A percentile compares a stretch with the other conserved stretches of the same genome.
These are phyloP conservation scores for Globisporangium heterothallicum DNA, from an alignment of 352 stramenopile genomes.

Conservation along the genomic window DNA sequence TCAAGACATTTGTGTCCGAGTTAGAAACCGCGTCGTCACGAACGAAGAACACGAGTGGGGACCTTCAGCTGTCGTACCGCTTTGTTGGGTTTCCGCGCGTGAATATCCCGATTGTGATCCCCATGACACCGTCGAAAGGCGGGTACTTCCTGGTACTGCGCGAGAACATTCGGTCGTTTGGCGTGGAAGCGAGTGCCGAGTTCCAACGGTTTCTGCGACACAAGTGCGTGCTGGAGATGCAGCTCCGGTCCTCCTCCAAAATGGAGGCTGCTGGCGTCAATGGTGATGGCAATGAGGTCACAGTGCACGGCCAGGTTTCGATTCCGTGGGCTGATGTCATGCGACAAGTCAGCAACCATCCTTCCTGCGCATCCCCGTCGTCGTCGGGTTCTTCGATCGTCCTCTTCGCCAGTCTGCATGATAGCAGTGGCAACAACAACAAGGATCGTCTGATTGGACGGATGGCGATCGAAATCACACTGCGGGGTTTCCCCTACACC, in stretches of 20 bases:
- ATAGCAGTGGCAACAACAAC: neutral
- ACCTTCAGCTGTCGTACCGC: constrained; percentile 11
- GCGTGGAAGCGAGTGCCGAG: constrained; percentile 5
- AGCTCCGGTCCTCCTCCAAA: neutral
- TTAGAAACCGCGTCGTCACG: neutral
- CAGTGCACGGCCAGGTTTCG: neutral
- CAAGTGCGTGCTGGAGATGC: constrained; percentile 4
- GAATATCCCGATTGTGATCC: neutral
- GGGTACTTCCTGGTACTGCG: constrained; percentile 9
- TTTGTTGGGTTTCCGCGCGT: constrained; percentile 15
- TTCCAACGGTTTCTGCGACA: constrained; percentile 8
- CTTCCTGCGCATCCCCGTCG: neutral
- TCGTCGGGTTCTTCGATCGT: neutral
- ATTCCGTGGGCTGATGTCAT: neutral
- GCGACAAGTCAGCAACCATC: neutral
- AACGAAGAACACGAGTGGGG: neutral
- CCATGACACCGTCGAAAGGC: constrained; percentile 1
- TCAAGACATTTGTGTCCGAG: constrained; percentile 14
- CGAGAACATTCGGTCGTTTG: constrained; percentile 1
- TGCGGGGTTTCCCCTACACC: neutral
- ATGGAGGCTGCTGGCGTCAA: neutral
- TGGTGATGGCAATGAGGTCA: too few relatives aligned
- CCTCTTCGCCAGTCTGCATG: constrained; percentile 6
- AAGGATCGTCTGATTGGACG: constrained; percentile 7
- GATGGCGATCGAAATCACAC: constrained; percentile 5